A percentile compares a stretch with the other conserved stretches of the same genome.
Evolutionary conservation across 2,329 filamentous ascomycete species (phyloP).

Genomic region (Cercospora zeina): DNA sequence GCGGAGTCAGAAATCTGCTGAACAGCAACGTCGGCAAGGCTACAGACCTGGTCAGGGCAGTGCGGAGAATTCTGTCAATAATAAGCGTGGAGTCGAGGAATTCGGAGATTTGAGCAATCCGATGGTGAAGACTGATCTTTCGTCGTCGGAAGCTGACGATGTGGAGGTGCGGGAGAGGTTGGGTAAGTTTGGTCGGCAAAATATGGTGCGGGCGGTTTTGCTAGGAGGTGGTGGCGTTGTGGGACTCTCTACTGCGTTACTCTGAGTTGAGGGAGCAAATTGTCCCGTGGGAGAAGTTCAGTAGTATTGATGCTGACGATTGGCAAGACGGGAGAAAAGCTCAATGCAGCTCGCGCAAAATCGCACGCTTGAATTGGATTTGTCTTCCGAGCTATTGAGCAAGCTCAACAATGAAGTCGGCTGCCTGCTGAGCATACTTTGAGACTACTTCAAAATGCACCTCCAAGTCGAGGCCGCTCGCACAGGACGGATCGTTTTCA

Average conservation of each 20-base stretch:
- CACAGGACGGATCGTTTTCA: slow-evolving; percentile 31
- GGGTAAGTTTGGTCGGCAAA: slow-evolving; percentile 35
- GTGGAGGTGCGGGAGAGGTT: slow-evolving; percentile 44
- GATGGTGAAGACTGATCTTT: slow-evolving; percentile 38
- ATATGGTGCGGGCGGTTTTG: slow-evolving; percentile 31
- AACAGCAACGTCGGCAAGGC: slow-evolving; percentile 20
- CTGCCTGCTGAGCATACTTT: slow-evolving; percentile 28
- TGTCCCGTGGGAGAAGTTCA: background rate
- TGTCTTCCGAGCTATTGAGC: slow-evolving; percentile 1
- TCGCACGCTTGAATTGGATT: background rate
- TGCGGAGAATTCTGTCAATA: slow-evolving; percentile 33
- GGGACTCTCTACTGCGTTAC: slow-evolving; percentile 30
- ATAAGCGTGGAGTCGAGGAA: slow-evolving; percentile 27
- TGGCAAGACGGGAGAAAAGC: too few species aligned
- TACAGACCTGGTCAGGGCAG: slow-evolving; percentile 25
- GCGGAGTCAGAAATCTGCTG: slow-evolving; percentile 27
- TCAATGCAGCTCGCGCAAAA: background rate
- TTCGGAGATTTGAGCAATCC: slow-evolving; percentile 33
- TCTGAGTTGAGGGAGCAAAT: background rate
- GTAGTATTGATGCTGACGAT: background rate
- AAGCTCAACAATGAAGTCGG: slow-evolving; percentile 28
- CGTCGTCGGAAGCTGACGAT: slow-evolving; percentile 44
- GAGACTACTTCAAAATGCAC: slow-evolving; percentile 27
- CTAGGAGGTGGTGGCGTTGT: slow-evolving; percentile 34
- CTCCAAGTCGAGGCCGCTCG: slow-evolving; percentile 21